phyloP scores from a whole-genome alignment of 352 stramenopile genomes.

The Phytophthora vignae region DNA sequence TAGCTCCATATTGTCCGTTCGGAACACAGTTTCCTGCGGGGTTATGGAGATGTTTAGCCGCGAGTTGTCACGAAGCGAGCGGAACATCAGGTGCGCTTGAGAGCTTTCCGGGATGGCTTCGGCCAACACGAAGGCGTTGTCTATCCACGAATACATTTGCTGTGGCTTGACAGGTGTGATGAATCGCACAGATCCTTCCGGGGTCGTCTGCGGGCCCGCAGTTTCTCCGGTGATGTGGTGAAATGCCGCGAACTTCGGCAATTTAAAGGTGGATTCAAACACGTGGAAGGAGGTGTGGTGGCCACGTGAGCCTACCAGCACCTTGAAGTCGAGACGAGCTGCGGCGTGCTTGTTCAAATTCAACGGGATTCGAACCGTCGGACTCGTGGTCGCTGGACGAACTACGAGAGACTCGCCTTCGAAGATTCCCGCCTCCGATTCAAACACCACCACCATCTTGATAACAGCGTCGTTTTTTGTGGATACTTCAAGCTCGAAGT shows the following conservation, averaged over 20 bases:
- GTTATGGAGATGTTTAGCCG: slow-evolving; percentile 57
- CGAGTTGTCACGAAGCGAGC: slow-evolving; percentile 63
- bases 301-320: slow-evolving; percentile 83
- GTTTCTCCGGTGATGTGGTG: slow-evolving; percentile 50
- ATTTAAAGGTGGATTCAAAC: slow-evolving; percentile 79
- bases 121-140: slow-evolving; percentile 66
- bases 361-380: slow-evolving; percentile 58
- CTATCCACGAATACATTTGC: slow-evolving; percentile 80
- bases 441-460: slow-evolving; percentile 88
- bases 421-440: slow-evolving; percentile 90
- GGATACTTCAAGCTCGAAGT: slow-evolving; percentile 83
- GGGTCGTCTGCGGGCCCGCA: slow-evolving; percentile 32
- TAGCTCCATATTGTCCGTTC: slow-evolving; percentile 88
- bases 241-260: slow-evolving; percentile 92
- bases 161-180: slow-evolving; percentile 73
- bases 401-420: slow-evolving; percentile 84
- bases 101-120: slow-evolving; percentile 47
- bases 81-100: slow-evolving; percentile 64
- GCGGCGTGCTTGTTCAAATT: slow-evolving; percentile 75
- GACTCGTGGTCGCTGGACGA: slow-evolving; percentile 54
- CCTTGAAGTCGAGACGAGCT: slow-evolving; percentile 72
- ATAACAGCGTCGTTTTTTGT: slow-evolving; percentile 90
- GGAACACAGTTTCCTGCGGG: slow-evolving; percentile 67
- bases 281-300: slow-evolving; percentile 86
- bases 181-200: slow-evolving; percentile 72